Conservation (phyloP, 257 asterid genomes). For the Solanum pennellii region DNA sequence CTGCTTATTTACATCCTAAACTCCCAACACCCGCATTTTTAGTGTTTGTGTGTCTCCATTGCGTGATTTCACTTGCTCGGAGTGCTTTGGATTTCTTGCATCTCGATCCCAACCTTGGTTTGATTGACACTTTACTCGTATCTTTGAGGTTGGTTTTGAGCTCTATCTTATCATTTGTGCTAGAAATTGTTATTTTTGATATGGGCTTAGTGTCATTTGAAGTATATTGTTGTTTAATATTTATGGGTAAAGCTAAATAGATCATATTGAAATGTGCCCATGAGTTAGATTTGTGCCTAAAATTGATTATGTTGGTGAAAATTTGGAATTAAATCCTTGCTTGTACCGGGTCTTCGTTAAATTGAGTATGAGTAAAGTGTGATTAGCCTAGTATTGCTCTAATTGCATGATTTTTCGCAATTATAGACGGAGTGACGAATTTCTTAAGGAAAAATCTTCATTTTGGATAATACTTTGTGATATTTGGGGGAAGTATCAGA, state of each 20-base stretch:
- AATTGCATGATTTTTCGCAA: neutral
- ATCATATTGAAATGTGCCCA: neutral
- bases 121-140: neutral
- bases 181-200: neutral
- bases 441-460: neutral
- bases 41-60: neutral
- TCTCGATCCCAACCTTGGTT: neutral
- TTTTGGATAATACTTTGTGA: neutral
- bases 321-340: neutral
- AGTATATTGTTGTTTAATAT: neutral
- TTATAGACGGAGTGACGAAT: neutral
- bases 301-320: neutral
- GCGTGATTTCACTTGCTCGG: neutral
- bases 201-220: neutral
- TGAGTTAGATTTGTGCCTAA: neutral
- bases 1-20: neutral
- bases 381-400: neutral
- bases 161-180: neutral
- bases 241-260: neutral
- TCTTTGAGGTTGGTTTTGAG: neutral
- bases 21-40: neutral
- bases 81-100: neutral
- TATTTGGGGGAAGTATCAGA: neutral
- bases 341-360: neutral
- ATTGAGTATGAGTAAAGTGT: neutral